phyloP scores from a whole-genome alignment of 2,329 filamentous ascomycete genomes.

The Eurotiales sp. region DNA sequence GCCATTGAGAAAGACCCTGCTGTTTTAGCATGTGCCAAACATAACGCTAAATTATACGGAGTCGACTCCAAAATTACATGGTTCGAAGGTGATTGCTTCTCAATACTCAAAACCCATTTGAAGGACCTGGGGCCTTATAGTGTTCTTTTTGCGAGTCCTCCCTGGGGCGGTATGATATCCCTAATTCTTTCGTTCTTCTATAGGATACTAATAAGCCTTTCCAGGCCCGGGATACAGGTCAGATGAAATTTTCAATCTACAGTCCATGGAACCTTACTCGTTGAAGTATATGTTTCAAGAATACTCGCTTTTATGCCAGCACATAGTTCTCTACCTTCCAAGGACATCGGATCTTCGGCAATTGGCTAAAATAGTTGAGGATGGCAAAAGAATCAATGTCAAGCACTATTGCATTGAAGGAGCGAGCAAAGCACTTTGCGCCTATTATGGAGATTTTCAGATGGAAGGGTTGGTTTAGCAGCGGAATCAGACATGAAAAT shows the following conservation, averaged over 20 bases:
- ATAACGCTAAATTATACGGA: conserved; percentile 84
- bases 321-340: conserved; percentile 75
- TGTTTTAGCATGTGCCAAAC: conserved; percentile 82
- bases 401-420: conserved; percentile 90
- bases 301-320: conserved; percentile 51
- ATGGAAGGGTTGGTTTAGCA: too few species aligned
- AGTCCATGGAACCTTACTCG: conserved; percentile 83
- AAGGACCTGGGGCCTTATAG: conserved; percentile 48
- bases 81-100: conserved; percentile 83
- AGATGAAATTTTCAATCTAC: conserved; percentile 74
- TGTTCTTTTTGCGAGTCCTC: conserved; percentile 68
- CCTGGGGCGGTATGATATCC: conserved; percentile 62
- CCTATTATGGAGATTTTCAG: conserved; percentile 55
- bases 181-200: neutral
- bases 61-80: conserved; percentile 76
- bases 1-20: conserved; percentile 80
- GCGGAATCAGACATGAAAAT: neutral
- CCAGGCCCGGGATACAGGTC: conserved; percentile 60
- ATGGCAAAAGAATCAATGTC: conserved; percentile 61
- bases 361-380: conserved; percentile 55
- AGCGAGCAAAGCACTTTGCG: conserved; percentile 72
- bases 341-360: conserved; percentile 79
- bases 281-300: conserved; percentile 59
- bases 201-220: conserved; percentile 11
- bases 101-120: conserved; percentile 56